These are phyloP conservation scores for Cercospora canescens DNA, from an alignment of 2,329 filamentous ascomycete genomes.

Conservation along the genomic window DNA sequence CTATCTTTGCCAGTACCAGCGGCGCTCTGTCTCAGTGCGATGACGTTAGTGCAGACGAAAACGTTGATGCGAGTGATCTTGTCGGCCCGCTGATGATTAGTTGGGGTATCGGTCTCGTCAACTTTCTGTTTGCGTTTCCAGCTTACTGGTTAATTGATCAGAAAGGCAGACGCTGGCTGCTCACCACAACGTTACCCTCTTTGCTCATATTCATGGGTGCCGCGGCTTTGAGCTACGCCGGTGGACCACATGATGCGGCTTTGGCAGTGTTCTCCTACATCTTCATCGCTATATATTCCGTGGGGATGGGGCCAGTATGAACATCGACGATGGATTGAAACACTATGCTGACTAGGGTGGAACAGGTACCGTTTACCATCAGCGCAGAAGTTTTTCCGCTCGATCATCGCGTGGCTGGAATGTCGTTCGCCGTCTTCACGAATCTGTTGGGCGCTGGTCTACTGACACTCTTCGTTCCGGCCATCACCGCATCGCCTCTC, in stretches of 20 bases:
- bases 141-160: constrained; percentile 62
- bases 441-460: constrained; percentile 35
- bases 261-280: constrained; percentile 59
- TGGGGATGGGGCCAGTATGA: constrained; percentile 50
- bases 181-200: constrained; percentile 47
- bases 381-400: constrained; percentile 70
- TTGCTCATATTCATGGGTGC: constrained; percentile 49
- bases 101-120: constrained; percentile 33
- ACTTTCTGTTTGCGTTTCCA: constrained; percentile 37
- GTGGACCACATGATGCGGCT: constrained; percentile 49
- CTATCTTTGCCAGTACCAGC: constrained; percentile 23
- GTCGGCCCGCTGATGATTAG: constrained; percentile 28
- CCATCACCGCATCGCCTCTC: constrained; percentile 17
- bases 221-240: constrained; percentile 54
- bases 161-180: constrained; percentile 55
- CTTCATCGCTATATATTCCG: constrained; percentile 42
- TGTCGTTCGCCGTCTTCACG: constrained; percentile 64
- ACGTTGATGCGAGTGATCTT: constrained; percentile 11
- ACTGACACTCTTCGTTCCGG: constrained; percentile 33
- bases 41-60: too few species aligned
- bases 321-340: too few species aligned
- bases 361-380: constrained; percentile 59
- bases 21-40: neutral
- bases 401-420: constrained; percentile 65
- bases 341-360: neutral